These are phyloP conservation scores for Annulohypoxylon moriforme DNA, from an alignment of 495 filamentous ascomycete genomes.

Conservation along the genomic window DNA sequence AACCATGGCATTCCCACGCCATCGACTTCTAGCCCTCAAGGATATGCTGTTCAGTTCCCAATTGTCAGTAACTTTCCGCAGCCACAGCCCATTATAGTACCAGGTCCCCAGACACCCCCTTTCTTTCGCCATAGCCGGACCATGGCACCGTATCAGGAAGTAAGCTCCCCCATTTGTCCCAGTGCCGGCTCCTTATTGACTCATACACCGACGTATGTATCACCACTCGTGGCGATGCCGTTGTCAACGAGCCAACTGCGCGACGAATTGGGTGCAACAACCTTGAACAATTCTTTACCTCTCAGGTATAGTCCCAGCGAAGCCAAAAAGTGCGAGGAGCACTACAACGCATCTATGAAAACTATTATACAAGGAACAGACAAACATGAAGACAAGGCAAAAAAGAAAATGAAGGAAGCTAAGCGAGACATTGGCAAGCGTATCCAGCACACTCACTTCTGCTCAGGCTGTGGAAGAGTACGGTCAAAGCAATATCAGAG, in stretches of 20 bases:
- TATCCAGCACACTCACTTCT: slow-evolving; percentile 39
- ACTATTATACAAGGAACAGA: neutral
- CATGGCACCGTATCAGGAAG: neutral
- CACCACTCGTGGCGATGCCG: neutral
- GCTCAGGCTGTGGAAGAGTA: slow-evolving; percentile 40
- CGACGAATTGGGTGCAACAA: neutral
- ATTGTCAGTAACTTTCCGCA: neutral
- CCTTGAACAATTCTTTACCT: neutral
- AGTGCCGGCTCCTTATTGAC: neutral
- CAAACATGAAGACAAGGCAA: neutral
- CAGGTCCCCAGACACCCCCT: neutral
- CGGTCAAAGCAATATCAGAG: slow-evolving; percentile 36
- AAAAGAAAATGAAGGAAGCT: neutral
- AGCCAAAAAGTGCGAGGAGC: slow-evolving; percentile 34
- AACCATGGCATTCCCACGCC: neutral
- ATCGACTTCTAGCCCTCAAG: neutral
- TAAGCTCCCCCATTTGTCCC: neutral
- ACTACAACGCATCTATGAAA: slow-evolving; percentile 13
- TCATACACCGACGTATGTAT: neutral
- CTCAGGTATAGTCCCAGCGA: slow-evolving; percentile 13
- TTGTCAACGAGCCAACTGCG: neutral
- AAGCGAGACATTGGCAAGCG: slow-evolving; percentile 25
- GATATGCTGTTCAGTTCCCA: neutral
- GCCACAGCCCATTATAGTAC: neutral
- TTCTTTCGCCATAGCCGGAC: slow-evolving; percentile 7